These are phyloP conservation scores for Exophiala alcalophila DNA, from an alignment of 2,329 filamentous ascomycete species.

Conservation along the genomic window DNA sequence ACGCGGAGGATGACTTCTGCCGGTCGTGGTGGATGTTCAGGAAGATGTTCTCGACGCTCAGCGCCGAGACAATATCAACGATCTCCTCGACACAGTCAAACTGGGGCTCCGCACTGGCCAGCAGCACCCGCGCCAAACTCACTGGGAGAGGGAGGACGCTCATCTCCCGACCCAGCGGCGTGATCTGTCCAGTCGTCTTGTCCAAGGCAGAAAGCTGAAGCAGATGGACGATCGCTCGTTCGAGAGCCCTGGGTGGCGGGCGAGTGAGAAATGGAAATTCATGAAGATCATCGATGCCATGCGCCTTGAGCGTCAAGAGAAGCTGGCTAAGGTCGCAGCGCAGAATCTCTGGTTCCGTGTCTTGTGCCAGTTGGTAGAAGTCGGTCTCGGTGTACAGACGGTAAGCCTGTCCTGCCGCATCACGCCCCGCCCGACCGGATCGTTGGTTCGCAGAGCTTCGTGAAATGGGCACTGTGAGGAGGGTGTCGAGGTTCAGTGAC, in stretches of 20 bases:
- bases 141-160: slow-evolving; percentile 80
- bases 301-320: slow-evolving; percentile 87
- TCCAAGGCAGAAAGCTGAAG: slow-evolving; percentile 73
- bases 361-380: slow-evolving; percentile 66
- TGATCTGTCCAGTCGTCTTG: slow-evolving; percentile 66
- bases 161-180: slow-evolving; percentile 69
- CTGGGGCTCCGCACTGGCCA: slow-evolving; percentile 70
- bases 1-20: not conserved
- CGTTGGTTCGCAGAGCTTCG: slow-evolving; percentile 91
- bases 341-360: slow-evolving; percentile 83
- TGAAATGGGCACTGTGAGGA: slow-evolving; percentile 86
- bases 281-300: slow-evolving; percentile 77
- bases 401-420: slow-evolving; percentile 85
- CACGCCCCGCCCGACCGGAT: slow-evolving; percentile 86
- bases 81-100: slow-evolving; percentile 73
- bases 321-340: slow-evolving; percentile 84
- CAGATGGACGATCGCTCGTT: slow-evolving; percentile 78
- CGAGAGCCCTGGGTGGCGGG: slow-evolving; percentile 72
- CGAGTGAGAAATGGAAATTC: slow-evolving; percentile 81
- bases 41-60: slow-evolving; percentile 65
- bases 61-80: slow-evolving; percentile 74
- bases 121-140: slow-evolving; percentile 73
- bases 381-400: slow-evolving; percentile 80
- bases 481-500: slow-evolving; percentile 80
- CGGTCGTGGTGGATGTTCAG: slow-evolving; percentile 47